Evolutionary conservation across 2,329 filamentous ascomycete genomes (phyloP).

Genomic region (Sporothrix phasma): DNA sequence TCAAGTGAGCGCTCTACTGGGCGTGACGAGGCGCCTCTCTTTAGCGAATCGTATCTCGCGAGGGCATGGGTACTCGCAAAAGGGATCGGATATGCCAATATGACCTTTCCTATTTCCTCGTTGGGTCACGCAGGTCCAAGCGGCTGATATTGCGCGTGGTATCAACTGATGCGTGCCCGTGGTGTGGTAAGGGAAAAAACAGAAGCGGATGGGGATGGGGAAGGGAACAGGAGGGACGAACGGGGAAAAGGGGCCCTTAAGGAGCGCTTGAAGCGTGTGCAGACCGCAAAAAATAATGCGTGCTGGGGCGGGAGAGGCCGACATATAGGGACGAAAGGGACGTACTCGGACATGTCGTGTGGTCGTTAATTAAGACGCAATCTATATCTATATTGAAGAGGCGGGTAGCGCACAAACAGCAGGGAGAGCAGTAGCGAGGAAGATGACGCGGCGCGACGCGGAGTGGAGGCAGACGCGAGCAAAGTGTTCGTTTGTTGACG

Average conservation of each 20-base stretch:
- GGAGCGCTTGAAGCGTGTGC: too few species aligned
- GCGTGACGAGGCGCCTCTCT: not conserved
- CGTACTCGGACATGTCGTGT: conserved; percentile 1
- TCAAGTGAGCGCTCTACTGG: not conserved
- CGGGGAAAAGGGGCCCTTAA: not conserved
- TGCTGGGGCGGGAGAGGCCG: too few species aligned
- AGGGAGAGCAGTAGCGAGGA: not conserved
- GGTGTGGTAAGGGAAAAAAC: too few species aligned
- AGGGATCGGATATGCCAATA: not conserved
- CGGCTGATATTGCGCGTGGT: conserved; percentile 4
- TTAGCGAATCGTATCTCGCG: not conserved
- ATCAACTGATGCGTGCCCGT: not conserved
- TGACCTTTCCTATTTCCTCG: not conserved
- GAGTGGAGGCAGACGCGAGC: not conserved
- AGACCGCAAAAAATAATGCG: too few species aligned
- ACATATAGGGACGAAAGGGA: not conserved
- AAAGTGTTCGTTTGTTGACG: not conserved
- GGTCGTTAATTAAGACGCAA: conserved; percentile 2
- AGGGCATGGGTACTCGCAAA: not conserved
- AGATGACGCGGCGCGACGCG: not conserved
- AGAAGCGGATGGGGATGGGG: not conserved
- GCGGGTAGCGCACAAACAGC: not conserved
- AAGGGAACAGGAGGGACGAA: not conserved
- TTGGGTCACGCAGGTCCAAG: not conserved
- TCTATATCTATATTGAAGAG: not conserved